These are phyloP conservation scores for Zygoascus bituminiphila DNA, from an alignment of 805 yeast species.

Conservation along the genomic window DNA sequence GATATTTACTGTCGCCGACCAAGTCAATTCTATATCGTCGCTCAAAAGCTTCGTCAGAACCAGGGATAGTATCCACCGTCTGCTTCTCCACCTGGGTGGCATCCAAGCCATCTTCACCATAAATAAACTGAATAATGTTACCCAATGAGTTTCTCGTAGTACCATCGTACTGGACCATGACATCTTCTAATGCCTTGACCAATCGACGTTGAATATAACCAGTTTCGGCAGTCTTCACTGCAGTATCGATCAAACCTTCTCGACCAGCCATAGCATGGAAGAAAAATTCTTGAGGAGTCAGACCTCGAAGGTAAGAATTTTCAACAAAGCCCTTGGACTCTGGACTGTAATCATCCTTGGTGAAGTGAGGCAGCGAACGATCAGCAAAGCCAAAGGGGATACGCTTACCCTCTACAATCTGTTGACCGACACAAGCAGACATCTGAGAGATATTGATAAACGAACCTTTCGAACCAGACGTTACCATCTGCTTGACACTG, in stretches of 20 bases:
- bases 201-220: constrained; percentile 98
- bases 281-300: constrained; percentile 97
- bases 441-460: constrained; percentile 97
- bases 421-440: constrained; percentile 99
- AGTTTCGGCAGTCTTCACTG: constrained; percentile 98
- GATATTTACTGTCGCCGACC: constrained; percentile 45
- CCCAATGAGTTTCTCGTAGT: constrained; percentile 97
- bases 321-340: constrained; percentile 98
- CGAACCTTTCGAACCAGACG: constrained; percentile 98
- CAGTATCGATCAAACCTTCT: constrained; percentile 99
- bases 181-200: constrained; percentile 93
- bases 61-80: constrained; percentile 90
- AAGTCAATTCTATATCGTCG: constrained; percentile 79
- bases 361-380: constrained; percentile 94
- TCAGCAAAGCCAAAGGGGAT: constrained; percentile 96
- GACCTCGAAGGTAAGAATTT: constrained; percentile 92
- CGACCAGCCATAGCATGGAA: constrained; percentile 99
- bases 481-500: constrained; percentile 98
- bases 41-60: constrained; percentile 77
- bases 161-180: constrained; percentile 97
- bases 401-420: constrained; percentile 99
- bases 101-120: constrained; percentile 99
- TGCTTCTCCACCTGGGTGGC: constrained; percentile 97
- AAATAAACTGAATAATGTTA: constrained; percentile 88
- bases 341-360: constrained; percentile 97